phyloP scores from a whole-genome alignment of 2,329 filamentous ascomycete genomes.

The Elsinoe necatrix region DNA sequence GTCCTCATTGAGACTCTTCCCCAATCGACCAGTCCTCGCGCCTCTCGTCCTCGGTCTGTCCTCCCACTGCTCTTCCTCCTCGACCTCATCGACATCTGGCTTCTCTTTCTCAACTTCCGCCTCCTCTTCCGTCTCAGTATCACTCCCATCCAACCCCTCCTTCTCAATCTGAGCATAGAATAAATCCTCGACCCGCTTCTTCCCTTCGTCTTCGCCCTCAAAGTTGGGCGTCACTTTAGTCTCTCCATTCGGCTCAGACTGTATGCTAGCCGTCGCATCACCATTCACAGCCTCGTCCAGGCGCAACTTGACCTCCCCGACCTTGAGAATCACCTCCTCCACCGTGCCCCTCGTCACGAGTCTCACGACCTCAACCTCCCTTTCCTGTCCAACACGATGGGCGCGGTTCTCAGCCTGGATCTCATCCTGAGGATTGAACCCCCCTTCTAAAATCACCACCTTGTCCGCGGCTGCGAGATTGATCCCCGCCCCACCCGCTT shows the following conservation, averaged over 20 bases:
- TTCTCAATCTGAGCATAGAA: not conserved
- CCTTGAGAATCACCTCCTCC: constrained; percentile 84
- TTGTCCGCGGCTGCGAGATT: constrained; percentile 95
- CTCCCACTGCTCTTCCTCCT: not conserved
- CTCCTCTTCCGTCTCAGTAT: not conserved
- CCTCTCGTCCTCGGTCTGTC: not conserved
- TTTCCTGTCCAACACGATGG: constrained; percentile 84
- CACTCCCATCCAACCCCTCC: not conserved
- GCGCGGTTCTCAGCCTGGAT: constrained; percentile 97
- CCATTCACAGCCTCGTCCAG: constrained; percentile 52
- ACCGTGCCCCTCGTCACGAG: constrained; percentile 75
- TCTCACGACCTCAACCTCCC: constrained; percentile 82
- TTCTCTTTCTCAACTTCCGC: not conserved
- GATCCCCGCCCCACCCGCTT: constrained; percentile 92
- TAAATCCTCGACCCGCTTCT: constrained; percentile 3
- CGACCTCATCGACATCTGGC: not conserved
- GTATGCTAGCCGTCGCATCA: not conserved
- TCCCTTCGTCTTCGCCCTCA: not conserved
- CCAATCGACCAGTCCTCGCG: not conserved
- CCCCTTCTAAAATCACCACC: constrained; percentile 92
- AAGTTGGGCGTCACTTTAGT: not conserved
- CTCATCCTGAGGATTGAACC: constrained; percentile 97
- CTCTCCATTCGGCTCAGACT: not conserved
- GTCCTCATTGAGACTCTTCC: not conserved
- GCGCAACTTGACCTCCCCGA: constrained; percentile 87